Base-by-base conservation (phyloP, 164 flowering plant genomes). In the Paratinospora sagittata region DNA sequence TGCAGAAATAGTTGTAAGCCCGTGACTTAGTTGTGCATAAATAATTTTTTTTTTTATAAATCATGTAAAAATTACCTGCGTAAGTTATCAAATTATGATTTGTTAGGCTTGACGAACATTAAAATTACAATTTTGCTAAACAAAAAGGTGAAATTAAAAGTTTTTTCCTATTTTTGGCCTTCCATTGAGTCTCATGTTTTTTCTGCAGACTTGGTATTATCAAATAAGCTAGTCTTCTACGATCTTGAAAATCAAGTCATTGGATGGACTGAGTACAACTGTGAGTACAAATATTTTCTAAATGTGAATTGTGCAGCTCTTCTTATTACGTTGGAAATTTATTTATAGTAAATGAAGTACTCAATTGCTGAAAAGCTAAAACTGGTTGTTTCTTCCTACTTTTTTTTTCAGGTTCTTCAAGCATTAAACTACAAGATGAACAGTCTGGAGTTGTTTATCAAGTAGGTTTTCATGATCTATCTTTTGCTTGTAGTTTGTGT, bases 231-330 rank as follows among this genome's bases (percentile, higher is more conserved):
- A 6, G 93, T 93, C 61, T 27, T 85, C 11, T 93, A 93, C 72
- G 92, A 93, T 79, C 78, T 93, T 26, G 95, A 86, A 74, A 85
- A 87, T n/a, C 89, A 86, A 80, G 78, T 70, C 65, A 87, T 93
- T 66, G 98, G 98, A 68, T 93, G 98, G 98, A 81, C 86, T 1
- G 89, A 87, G 3, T 85, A 91, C 73, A 87, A 91, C 77, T 93
- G 97, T 93, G 79, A 87, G 97, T 90, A 74, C 26, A 65, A 41
- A 63, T 7, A 9, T 30, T 41, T 12, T 27, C 23, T 23, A 21
- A 19, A 16, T 60, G 3, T 3, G 45, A 2, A 12, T 27, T 23
- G 5, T 66, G 11, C 24, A 37, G 43, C 17, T 17, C 17, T n/a
- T 65, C 26, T 13, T 16, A 34, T 65, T 4, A 37, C 16, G 36